Evolutionary conservation across 2,329 filamentous ascomycete species (phyloP).

Genomic region (Emergomyces orientalis): DNA sequence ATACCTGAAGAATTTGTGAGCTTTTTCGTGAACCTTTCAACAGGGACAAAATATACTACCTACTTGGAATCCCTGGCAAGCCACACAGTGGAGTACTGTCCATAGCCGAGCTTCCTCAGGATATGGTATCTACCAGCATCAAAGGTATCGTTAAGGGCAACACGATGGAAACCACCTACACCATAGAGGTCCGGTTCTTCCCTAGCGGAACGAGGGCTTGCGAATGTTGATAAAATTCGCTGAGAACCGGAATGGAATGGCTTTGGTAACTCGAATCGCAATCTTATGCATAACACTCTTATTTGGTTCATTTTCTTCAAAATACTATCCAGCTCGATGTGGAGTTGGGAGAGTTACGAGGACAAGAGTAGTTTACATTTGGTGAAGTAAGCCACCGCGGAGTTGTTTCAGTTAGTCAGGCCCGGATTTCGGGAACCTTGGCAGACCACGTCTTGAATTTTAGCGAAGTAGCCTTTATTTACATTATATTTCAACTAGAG

Average conservation of each 20-base stretch:
- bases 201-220: constrained; percentile 14
- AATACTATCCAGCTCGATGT: neutral
- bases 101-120: constrained; percentile 87
- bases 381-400: neutral
- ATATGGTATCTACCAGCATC: constrained; percentile 87
- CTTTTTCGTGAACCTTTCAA: neutral
- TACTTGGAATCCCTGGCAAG: constrained; percentile 61
- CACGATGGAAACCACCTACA: constrained; percentile 88
- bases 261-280: neutral
- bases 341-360: neutral
- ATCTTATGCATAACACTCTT: neutral
- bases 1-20: constrained; percentile 15
- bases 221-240: neutral
- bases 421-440: neutral
- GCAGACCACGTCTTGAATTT: neutral
- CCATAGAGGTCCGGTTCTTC: constrained; percentile 94
- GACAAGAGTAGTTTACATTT: neutral
- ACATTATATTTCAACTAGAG: too few species aligned
- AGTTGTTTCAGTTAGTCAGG: neutral
- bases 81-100: constrained; percentile 88
- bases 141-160: constrained; percentile 81
- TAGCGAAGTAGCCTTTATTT: neutral
- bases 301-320: neutral
- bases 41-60: constrained; percentile 9
- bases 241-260: neutral